Base-by-base conservation (phyloP, 306 rosid species). In the Quercus berberidifolia region DNA sequence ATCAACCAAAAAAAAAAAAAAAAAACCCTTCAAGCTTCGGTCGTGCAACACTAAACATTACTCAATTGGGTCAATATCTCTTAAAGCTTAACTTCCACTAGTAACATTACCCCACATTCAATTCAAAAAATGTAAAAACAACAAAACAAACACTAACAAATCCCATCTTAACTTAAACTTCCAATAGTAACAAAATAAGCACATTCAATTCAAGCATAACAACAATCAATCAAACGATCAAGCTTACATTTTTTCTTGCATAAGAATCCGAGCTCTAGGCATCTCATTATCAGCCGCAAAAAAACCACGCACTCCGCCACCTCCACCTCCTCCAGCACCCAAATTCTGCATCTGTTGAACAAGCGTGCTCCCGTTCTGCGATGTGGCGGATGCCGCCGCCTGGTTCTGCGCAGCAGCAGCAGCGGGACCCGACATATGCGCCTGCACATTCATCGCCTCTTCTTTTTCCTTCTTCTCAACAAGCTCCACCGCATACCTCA, bases 191-290 rank as follows among this genome's bases (percentile, higher is more conserved):
- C 46, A 38, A 38, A 63, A 19, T 21, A 18, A 19, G 28, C 28
- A 63, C 33, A 19, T 12, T 63, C 17, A n/a, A 28, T 20, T 20
- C 35, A 21, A 6, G 14, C 31, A 19, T 5, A 21, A 21, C 12
- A 49, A 60, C 6, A 23, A 13, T 46, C 14, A 8, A 5, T 19
- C 33, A 69, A 46, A 23, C 46, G 46, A 38, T 38, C 46, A 19
- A 69, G 38, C 99, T 89, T 89, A 96, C 99, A 96, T 96, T 85
- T 77, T 91, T 1, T 88, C 93, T 52, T 88, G 88, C 78, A 90
- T 90, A 75, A 64, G 72, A 0, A 69, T 0, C 0, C 99, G 97
- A 6, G 88, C 85, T 77, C 84, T 89, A 8, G 9, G 6, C 83
- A 96, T 11, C 41, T 96, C 99, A 4, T 94, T 71, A 65, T 93